These are phyloP conservation scores for Aspergillus candidus DNA, from an alignment of 2,329 filamentous ascomycete genomes.

Conservation along the genomic window DNA sequence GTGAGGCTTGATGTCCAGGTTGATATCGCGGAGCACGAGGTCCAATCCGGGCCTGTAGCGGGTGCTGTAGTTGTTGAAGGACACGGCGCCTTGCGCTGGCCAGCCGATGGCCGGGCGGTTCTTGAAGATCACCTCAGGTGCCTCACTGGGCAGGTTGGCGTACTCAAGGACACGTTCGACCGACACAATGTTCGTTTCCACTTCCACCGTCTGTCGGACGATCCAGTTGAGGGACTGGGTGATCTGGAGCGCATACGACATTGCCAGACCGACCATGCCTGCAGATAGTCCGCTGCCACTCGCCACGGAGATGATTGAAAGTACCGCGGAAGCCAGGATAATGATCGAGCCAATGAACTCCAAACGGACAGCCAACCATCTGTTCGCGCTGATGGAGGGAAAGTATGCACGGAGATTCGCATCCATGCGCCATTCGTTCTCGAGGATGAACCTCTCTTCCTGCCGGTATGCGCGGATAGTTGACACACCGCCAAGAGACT, in stretches of 20 bases:
- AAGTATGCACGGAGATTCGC: conserved; percentile 91
- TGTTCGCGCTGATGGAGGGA: conserved; percentile 86
- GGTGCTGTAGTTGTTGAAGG: conserved; percentile 91
- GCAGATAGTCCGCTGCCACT: conserved; percentile 57
- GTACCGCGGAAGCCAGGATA: conserved; percentile 77
- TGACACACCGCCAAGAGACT: conserved; percentile 86
- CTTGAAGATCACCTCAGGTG: conserved; percentile 85
- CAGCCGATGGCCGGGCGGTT: conserved; percentile 82
- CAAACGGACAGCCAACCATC: conserved; percentile 90
- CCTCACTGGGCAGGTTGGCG: conserved; percentile 82
- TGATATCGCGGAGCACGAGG: conserved; percentile 88
- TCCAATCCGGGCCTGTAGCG: conserved; percentile 86
- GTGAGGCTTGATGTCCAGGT: conserved; percentile 83
- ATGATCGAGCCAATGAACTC: conserved; percentile 95
- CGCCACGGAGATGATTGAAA: conserved; percentile 74
- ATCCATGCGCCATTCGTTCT: conserved; percentile 97
- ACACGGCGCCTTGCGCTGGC: conserved; percentile 81
- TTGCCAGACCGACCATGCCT: conserved; percentile 81
- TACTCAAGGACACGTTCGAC: conserved; percentile 98
- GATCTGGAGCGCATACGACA: conserved; percentile 97
- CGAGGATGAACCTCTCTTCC: conserved; percentile 75
- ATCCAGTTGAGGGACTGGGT: conserved; percentile 99
- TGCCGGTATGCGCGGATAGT: conserved; percentile 95
- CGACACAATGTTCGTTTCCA: conserved; percentile 99
- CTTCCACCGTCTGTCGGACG: conserved; percentile 94